Evolutionary conservation across 1,284 basidiomycete genomes (phyloP).

Genomic region (Tylopilus sp.): DNA sequence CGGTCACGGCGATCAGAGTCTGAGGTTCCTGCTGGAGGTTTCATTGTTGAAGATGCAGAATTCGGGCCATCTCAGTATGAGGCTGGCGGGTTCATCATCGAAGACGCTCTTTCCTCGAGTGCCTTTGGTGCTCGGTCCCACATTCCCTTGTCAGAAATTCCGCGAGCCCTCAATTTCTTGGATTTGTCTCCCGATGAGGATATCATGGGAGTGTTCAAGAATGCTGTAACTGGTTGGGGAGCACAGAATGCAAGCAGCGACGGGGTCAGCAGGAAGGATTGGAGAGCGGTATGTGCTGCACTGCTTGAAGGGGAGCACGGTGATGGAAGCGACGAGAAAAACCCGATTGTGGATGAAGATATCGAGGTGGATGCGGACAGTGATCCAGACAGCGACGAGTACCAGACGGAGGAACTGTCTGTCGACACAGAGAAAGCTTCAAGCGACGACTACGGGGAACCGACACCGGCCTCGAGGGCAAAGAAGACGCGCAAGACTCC

Average conservation of each 20-base stretch:
- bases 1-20: background rate
- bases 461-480: conserved; percentile 6
- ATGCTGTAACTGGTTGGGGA: conserved; percentile 66
- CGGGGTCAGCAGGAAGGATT: conserved; percentile 56
- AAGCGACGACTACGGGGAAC: conserved; percentile 31
- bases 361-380: conserved; percentile 22
- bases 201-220: conserved; percentile 61
- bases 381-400: conserved; percentile 28
- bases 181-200: conserved; percentile 66
- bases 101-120: conserved; percentile 8
- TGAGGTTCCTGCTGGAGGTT: conserved; percentile 13
- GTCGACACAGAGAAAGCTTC: conserved; percentile 17
- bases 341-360: conserved; percentile 20
- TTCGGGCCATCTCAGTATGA: conserved; percentile 16
- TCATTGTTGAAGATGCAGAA: conserved; percentile 15
- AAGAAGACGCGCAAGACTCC: conserved; percentile 13
- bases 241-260: conserved; percentile 18
- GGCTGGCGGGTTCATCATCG: conserved; percentile 31
- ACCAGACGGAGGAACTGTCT: conserved; percentile 19
- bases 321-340: conserved; percentile 22
- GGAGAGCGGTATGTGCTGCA: conserved; percentile 68
- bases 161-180: conserved; percentile 57
- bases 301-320: conserved; percentile 44
- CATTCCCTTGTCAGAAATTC: conserved; percentile 55
- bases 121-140: conserved; percentile 4